phyloP scores from a whole-genome alignment of 495 filamentous ascomycete species.

The Friedmanniomyces endolithicus region DNA sequence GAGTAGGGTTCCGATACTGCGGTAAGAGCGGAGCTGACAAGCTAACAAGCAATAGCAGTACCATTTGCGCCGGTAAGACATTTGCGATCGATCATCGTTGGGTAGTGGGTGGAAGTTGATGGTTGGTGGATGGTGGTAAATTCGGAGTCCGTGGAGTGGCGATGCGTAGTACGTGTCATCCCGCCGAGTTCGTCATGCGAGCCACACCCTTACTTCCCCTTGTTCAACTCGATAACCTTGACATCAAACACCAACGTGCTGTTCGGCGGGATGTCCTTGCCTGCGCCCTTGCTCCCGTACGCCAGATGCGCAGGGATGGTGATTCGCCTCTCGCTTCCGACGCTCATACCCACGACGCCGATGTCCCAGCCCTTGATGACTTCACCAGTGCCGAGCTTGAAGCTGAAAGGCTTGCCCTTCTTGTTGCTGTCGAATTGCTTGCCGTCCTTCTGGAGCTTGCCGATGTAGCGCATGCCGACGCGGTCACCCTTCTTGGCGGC shows the following conservation, averaged over 20 bases:
- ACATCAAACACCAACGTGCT: slow-evolving; percentile 85
- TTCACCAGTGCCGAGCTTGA: slow-evolving; percentile 84
- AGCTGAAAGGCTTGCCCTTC: slow-evolving; percentile 90
- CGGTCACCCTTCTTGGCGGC: slow-evolving; percentile 74
- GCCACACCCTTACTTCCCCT: slow-evolving; percentile 15
- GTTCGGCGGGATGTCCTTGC: slow-evolving; percentile 75
- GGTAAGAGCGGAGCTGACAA: neutral
- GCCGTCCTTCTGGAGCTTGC: slow-evolving; percentile 71
- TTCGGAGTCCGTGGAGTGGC: neutral
- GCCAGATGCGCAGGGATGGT: slow-evolving; percentile 71
- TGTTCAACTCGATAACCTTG: slow-evolving; percentile 64
- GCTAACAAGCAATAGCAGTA: neutral
- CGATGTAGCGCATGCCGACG: slow-evolving; percentile 91
- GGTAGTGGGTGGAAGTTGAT: too few relatives aligned
- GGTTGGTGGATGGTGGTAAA: too few relatives aligned
- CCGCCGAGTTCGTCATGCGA: neutral
- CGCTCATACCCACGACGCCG: slow-evolving; percentile 79
- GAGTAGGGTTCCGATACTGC: slow-evolving; percentile 8
- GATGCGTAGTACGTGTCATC: neutral
- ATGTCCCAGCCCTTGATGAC: slow-evolving; percentile 99
- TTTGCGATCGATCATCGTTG: too few relatives aligned
- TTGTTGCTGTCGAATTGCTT: slow-evolving; percentile 96
- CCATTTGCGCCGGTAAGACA: neutral
- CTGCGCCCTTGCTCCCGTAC: slow-evolving; percentile 65
- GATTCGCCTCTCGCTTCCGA: slow-evolving; percentile 85